A percentile compares a stretch with the other conserved stretches of the same genome.
phyloP scores from a whole-genome alignment of 805 yeast genomes.

The Cyberlindnera subsufficiens region DNA sequence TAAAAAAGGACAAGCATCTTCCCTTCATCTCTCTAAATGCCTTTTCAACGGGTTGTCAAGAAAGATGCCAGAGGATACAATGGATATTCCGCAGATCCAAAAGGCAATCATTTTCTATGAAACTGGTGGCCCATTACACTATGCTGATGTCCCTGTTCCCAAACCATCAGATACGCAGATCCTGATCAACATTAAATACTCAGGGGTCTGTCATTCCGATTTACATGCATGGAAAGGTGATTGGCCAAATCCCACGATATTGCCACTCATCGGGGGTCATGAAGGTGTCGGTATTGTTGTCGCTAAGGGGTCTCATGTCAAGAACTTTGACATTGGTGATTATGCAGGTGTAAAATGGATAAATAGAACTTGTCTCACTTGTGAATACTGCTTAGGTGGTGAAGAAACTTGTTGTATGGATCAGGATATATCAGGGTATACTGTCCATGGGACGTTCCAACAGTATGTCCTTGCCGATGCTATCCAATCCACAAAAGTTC shows the following conservation, averaged over 20 bases:
- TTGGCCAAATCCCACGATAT: slow-evolving; percentile 49
- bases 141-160: slow-evolving; percentile 48
- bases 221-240: slow-evolving; percentile 52
- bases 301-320: slow-evolving; percentile 51
- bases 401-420: slow-evolving; percentile 59
- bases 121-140: slow-evolving; percentile 39
- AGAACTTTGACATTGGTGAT: slow-evolving; percentile 56
- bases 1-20: too few relatives aligned
- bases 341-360: slow-evolving; percentile 65
- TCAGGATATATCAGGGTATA: slow-evolving; percentile 67
- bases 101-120: slow-evolving; percentile 46
- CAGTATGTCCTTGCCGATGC: slow-evolving; percentile 61
- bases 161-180: slow-evolving; percentile 48
- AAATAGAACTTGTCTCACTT: slow-evolving; percentile 57
- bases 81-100: slow-evolving; percentile 33
- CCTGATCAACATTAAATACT: slow-evolving; percentile 49
- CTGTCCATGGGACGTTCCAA: slow-evolving; percentile 79
- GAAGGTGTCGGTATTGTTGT: slow-evolving; percentile 72
- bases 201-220: slow-evolving; percentile 66
- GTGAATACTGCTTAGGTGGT: slow-evolving; percentile 55
- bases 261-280: slow-evolving; percentile 66
- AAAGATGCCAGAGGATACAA: neutral
- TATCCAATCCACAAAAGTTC: slow-evolving; percentile 54
- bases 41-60: neutral
- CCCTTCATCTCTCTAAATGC: neutral